A percentile compares a stretch with the other conserved stretches of the same genome.
These are phyloP conservation scores for Geum urbanum DNA, from an alignment of 306 rosid species.

Conservation along the genomic window DNA sequence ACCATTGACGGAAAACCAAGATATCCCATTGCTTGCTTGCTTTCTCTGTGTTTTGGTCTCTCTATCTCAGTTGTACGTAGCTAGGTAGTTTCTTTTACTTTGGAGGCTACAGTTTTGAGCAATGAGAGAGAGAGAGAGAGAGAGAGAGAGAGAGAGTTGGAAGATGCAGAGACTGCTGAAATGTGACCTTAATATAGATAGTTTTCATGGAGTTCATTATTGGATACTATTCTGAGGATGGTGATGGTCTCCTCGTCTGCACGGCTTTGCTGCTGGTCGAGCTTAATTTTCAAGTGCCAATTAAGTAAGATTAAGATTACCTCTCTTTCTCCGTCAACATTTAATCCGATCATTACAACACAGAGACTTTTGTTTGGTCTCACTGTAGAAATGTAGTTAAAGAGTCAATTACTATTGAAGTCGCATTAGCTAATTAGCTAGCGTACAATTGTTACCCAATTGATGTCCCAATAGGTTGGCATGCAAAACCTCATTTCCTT, in stretches of 20 bases:
- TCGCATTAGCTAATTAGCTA: background rate
- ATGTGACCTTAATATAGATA: constrained; percentile 9
- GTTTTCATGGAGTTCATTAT: background rate
- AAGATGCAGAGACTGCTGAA: too few species aligned
- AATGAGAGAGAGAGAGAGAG: background rate
- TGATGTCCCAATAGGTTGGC: background rate
- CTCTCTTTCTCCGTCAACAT: constrained; percentile 5
- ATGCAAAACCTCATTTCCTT: background rate
- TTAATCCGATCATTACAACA: constrained; percentile 17
- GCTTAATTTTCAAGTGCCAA: constrained; percentile 75
- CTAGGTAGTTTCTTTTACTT: too few species aligned
- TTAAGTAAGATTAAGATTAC: constrained; percentile 53
- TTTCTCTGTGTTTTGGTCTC: background rate
- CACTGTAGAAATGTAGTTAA: constrained; percentile 25
- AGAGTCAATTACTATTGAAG: constrained; percentile 30
- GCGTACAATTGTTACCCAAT: background rate
- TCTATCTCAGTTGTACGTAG: background rate
- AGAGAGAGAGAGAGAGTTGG: constrained; percentile 5
- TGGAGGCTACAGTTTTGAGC: background rate
- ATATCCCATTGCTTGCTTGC: constrained; percentile 26
- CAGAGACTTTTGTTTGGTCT: background rate
- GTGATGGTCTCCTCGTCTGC: constrained; percentile 22
- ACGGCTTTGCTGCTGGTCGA: constrained; percentile 51
- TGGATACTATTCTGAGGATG: background rate
- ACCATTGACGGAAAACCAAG: constrained; percentile 25